phyloP scores from a whole-genome alignment of 257 asterid genomes.

The Solanum boliviense region DNA sequence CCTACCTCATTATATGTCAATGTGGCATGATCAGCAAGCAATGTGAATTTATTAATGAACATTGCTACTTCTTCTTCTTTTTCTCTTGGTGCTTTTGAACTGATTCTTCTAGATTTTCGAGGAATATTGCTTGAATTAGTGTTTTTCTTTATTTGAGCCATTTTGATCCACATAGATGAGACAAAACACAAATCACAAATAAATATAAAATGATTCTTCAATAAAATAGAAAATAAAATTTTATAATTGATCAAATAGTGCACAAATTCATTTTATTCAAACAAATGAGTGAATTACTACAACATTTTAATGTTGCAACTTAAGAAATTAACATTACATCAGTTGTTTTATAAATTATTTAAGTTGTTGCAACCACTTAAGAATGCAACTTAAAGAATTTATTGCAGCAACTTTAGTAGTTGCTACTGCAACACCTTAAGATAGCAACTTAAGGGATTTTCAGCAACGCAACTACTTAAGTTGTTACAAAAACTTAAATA shows the following conservation, averaged over 20 bases:
- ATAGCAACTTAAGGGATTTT: neutral
- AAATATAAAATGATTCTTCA: neutral
- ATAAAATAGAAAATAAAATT: no score
- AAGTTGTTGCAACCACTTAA: neutral
- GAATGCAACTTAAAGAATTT: neutral
- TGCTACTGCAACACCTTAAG: neutral
- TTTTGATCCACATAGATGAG: neutral
- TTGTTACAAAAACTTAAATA: no score
- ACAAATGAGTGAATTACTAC: neutral
- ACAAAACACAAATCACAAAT: no score
- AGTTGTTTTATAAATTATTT: neutral
- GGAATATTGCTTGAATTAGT: neutral
- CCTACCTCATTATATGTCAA: neutral
- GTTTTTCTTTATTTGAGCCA: neutral
- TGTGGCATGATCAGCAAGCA: neutral
- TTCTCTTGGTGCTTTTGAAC: neutral
- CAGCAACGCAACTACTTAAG: no score
- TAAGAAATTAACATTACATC: no score
- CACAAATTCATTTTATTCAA: neutral
- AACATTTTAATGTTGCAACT: no score
- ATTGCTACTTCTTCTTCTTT: neutral
- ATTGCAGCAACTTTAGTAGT: neutral
- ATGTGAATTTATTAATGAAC: neutral
- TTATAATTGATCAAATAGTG: neutral
- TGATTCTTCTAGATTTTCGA: neutral